Evolutionary conservation across 2,329 filamentous ascomycete species (phyloP), one percentile per base, ranked within the genome.

Genomic region (Endoconidiophora polonica): DNA sequence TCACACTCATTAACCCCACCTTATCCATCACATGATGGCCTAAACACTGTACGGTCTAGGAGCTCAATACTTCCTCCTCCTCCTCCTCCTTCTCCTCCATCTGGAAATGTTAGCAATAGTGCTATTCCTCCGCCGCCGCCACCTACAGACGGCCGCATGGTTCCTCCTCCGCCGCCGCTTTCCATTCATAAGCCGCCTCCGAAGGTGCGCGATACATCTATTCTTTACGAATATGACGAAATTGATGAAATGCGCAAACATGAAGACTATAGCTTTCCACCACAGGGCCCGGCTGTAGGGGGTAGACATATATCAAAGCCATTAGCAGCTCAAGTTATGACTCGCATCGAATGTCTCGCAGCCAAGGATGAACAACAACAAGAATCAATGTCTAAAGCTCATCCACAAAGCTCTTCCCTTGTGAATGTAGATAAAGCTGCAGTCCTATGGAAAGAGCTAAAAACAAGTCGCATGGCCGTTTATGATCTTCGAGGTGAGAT

Each of bases 151-250:
- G 40, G 18, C 22, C 23, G 20, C 20, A n/a, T 40, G 20, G 4
- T 46, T 14, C 23, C 29, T 4, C 26, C 44, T 29, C 29, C 44
- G 37, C 42, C 48, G n/a, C 42, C 48, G 6, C 16, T 18, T 18
- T 18, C 16, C 16, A 18, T 18, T 18, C 16, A 18, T 18, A 18
- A 18, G 16, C 16, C 16, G 16, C 41, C 26, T 23, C 18, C 18
- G n/a, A 44, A 14, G 6, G n/a, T 18, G 3, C 44, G 36, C 16
- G 29, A 49, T 10, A 4, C 37, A 6, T 49, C 33, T 22, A 23
- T 18, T 22, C 18, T 37, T 10, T 49, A 44, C 18, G 48, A 49
- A 24, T 41, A 49, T 12, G 48, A 49, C 26, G 48, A 49, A 44
- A 22, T 49, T 23, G 48, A 49, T 23, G 48, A 49, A 23, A n/a